phyloP scores from a whole-genome alignment of 2,329 filamentous ascomycete genomes.

The Calycina herbarum region DNA sequence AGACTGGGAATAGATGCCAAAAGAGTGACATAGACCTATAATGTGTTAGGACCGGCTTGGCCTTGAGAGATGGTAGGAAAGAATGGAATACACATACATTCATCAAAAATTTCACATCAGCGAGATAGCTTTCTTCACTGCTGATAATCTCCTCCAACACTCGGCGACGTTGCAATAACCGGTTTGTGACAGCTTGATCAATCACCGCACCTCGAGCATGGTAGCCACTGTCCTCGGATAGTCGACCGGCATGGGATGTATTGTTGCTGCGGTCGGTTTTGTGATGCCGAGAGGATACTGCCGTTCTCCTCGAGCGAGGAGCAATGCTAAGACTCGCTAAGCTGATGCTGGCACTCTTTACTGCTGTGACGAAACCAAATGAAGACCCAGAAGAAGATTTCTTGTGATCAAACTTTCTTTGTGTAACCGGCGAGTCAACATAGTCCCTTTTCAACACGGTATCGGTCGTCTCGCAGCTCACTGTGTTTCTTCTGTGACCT shows the following conservation, averaged over 20 bases:
- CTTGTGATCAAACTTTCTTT: slow-evolving; percentile 44
- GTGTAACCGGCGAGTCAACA: slow-evolving; percentile 41
- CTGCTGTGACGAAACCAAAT: slow-evolving; percentile 73
- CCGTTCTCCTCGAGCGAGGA: slow-evolving; percentile 57
- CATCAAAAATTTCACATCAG: slow-evolving; percentile 81
- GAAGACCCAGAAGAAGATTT: slow-evolving; percentile 73
- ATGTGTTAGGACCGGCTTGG: slow-evolving; percentile 42
- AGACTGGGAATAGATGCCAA: slow-evolving; percentile 68
- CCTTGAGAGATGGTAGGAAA: slow-evolving; percentile 56
- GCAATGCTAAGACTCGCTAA: slow-evolving; percentile 70
- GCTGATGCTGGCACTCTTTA: slow-evolving; percentile 80
- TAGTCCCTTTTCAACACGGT: slow-evolving; percentile 20
- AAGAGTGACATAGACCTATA: slow-evolving; percentile 68
- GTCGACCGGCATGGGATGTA: slow-evolving; percentile 59
- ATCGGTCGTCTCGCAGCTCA: slow-evolving; percentile 37
- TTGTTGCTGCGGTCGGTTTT: slow-evolving; percentile 63
- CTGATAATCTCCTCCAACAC: slow-evolving; percentile 82
- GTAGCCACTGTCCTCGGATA: slow-evolving; percentile 65
- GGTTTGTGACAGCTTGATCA: slow-evolving; percentile 69
- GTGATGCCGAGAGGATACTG: slow-evolving; percentile 54
- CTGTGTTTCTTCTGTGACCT: slow-evolving; percentile 43
- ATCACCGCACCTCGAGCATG: slow-evolving; percentile 53
- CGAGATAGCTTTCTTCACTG: slow-evolving; percentile 87
- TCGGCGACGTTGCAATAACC: slow-evolving; percentile 73
- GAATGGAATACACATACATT: slow-evolving; percentile 62